A percentile compares a stretch with the other conserved stretches of the same genome.
These are phyloP conservation scores for Irpex rosettiformis DNA, from an alignment of 1,284 basidiomycete species.

Conservation along the genomic window DNA sequence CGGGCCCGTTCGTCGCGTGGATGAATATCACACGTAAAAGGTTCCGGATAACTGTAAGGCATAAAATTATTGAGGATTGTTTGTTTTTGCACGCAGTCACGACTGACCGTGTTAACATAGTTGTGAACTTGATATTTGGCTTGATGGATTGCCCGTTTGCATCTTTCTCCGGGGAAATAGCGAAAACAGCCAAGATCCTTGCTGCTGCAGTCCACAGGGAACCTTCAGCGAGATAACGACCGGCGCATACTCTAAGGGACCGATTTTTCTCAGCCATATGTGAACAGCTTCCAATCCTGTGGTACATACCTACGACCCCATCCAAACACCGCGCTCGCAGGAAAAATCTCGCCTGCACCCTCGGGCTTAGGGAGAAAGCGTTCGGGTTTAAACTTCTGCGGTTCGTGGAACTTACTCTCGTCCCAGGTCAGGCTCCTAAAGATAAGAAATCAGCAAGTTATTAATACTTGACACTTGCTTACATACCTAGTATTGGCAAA, in stretches of 20 bases:
- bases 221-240: constrained; percentile 19
- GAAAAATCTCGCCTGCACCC: constrained; percentile 6
- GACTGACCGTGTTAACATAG: constrained; percentile 3
- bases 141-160: not conserved
- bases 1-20: not conserved
- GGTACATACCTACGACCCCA: constrained; percentile 8
- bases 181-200: constrained; percentile 18
- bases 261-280: too few relatives aligned
- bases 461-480: constrained; percentile 3
- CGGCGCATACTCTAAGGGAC: constrained; percentile 21
- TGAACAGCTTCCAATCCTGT: not conserved
- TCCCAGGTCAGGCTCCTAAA: not conserved
- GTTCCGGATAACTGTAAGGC: not conserved
- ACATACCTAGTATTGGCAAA: constrained; percentile 9
- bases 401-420: constrained; percentile 1
- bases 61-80: not conserved
- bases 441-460: constrained; percentile 5
- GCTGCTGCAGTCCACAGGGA: constrained; percentile 18
- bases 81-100: not conserved
- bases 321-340: constrained; percentile 5
- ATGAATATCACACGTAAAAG: not conserved
- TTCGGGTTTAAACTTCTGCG: constrained; percentile 6
- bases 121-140: constrained; percentile 4
- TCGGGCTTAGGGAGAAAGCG: constrained; percentile 6
- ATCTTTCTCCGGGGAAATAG: constrained; percentile 15